These are phyloP conservation scores for Rhazya stricta DNA, from an alignment of 257 asterid genomes.

Conservation along the genomic window DNA sequence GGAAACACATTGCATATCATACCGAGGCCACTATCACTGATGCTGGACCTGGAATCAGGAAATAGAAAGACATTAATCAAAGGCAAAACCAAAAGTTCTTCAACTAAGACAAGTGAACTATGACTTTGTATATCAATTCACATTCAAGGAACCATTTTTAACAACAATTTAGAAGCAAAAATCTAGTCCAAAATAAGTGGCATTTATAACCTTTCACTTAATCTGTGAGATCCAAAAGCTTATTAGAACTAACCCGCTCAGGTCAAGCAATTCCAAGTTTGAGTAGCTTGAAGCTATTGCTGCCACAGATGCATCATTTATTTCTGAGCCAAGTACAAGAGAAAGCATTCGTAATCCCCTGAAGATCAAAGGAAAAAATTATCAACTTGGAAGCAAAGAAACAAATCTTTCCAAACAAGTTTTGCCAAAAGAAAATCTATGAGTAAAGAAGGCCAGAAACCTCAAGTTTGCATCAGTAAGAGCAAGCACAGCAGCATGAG, in stretches of 20 bases:
- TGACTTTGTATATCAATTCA: background rate
- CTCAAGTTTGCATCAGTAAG: conserved; percentile 80
- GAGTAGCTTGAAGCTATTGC: conserved; percentile 83
- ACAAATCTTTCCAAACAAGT: background rate
- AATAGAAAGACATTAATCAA: background rate
- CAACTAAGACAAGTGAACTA: background rate
- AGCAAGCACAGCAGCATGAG: conserved; percentile 80
- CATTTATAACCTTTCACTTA: background rate
- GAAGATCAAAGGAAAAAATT: conserved; percentile 17
- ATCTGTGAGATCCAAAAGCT: background rate
- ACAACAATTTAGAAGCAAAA: background rate
- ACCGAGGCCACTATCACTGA: conserved; percentile 92
- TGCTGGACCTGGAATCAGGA: conserved; percentile 63
- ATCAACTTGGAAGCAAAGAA: background rate
- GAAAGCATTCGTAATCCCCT: conserved; percentile 93
- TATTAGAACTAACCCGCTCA: conserved; percentile 75
- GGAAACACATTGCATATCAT: conserved; percentile 94
- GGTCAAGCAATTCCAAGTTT: conserved; percentile 82
- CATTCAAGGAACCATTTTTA: background rate
- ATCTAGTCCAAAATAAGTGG: background rate
- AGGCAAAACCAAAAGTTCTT: background rate
- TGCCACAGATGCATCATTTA: conserved; percentile 97
- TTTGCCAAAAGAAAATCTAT: background rate
- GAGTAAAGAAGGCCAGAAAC: conserved; percentile 26
- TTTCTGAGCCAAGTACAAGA: conserved; percentile 85